These are phyloP conservation scores for Boletus edulis DNA, from an alignment of 768 basidiomycete species.

Conservation along the genomic window DNA sequence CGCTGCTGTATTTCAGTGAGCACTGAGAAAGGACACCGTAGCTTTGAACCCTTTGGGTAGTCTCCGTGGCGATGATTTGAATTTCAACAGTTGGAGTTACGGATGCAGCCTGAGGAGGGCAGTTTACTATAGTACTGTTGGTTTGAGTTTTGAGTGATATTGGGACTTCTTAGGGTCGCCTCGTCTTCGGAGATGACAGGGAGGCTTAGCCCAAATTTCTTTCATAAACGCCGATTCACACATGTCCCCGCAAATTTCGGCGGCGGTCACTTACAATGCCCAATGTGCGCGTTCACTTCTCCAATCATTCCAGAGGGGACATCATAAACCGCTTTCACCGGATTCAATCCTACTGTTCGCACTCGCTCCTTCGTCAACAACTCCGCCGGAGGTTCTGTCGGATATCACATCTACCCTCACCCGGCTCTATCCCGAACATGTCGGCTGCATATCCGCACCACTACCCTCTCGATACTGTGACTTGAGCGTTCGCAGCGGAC, in stretches of 20 bases:
- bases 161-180: too few species aligned
- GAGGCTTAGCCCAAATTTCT: neutral
- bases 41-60: too few species aligned
- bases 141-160: too few species aligned
- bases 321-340: neutral
- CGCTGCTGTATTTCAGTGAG: too few species aligned
- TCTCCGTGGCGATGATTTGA: too few species aligned
- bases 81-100: too few species aligned
- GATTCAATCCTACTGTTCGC: constrained; percentile 21
- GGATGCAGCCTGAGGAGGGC: too few species aligned
- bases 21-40: too few species aligned
- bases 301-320: constrained; percentile 2
- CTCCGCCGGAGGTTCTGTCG: constrained; percentile 31
- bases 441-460: constrained; percentile 66
- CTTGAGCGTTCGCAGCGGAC: constrained; percentile 9
- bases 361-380: constrained; percentile 25
- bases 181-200: neutral
- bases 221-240: neutral
- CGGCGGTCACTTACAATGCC: constrained; percentile 14
- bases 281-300: constrained; percentile 20
- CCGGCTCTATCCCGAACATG: constrained; percentile 37
- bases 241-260: constrained; percentile 16
- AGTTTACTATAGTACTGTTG: too few species aligned
- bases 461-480: constrained; percentile 27
- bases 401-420: constrained; percentile 39